Base-by-base conservation (phyloP, 1,284 basidiomycete genomes). In the Polyporus tsugae region DNA sequence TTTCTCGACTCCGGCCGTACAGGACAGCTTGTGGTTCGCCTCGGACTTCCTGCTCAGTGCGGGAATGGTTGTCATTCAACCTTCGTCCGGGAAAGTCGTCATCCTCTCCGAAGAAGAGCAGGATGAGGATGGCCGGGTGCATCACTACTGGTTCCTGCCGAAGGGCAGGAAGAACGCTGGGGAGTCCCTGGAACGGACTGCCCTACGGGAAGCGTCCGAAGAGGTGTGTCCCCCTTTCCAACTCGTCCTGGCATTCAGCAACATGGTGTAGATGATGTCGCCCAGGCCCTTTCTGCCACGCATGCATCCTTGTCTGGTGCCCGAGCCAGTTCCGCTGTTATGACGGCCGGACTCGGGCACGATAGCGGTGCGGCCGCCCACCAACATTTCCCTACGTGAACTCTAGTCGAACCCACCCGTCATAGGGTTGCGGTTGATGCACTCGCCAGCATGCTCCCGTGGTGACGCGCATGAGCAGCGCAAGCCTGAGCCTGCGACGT, bases 91-190 rank as follows among this genome's bases (percentile, higher is more conserved):
- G 6, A 81, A 81, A 63, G 73, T 85, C 22, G 80, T 84, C 9
- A 67, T 90, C 10, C 72, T 90, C 0, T 75, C 84, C 60, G 63
- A 75, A 35, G 63, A 35, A 22, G 68, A 80, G 1, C 75, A 78
- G 29, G 46, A 58, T 22, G 6, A 5, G 33, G 52, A 11, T 9
- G 68, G 66, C 2, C 35, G 17, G 1, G 11, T 7, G 6, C 39
- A 63, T 10, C 6, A 15, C 2, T 22, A 11, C 29, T 91, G 83
- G 83, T 89, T 91, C 73, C 80, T 91, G 2, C 89, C 89, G 0
- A 85, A 84, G 64, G 89, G 90, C 9, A 79, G 90, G 63, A 91
- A 91, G 75, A 89, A 91, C 75, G 72, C 86, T 0, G 88, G 88
- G 4, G 89, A 91, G 77, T 84, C 82, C 6, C 72, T 91, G 15